phyloP scores from a whole-genome alignment of 805 yeast species.

The Ogataea haglerorum region DNA sequence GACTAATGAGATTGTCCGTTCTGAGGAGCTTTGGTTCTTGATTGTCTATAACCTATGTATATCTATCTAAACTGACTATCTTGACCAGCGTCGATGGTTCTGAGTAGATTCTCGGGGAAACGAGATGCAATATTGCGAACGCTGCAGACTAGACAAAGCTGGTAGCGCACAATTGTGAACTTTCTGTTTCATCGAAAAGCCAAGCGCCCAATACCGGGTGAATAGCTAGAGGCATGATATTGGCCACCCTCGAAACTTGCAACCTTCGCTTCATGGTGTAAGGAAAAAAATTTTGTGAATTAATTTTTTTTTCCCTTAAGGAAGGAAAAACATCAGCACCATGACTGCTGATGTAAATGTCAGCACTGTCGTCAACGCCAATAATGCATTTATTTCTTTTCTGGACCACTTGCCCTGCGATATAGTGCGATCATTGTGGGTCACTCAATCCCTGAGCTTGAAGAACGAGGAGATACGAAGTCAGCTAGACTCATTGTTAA shows the following conservation, averaged over 20 bases:
- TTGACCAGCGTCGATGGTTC: constrained; percentile 10
- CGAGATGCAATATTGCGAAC: too few relatives aligned
- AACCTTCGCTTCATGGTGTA: too few relatives aligned
- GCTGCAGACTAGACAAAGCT: too few relatives aligned
- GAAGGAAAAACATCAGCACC: not conserved
- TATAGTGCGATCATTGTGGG: constrained; percentile 35
- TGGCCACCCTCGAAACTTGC: too few relatives aligned
- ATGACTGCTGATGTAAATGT: constrained; percentile 14
- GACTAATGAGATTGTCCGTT: constrained; percentile 12
- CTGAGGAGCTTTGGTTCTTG: constrained; percentile 8
- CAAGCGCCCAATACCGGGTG: too few relatives aligned
- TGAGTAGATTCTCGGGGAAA: too few relatives aligned
- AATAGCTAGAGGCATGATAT: too few relatives aligned
- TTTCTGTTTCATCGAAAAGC: too few relatives aligned
- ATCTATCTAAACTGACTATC: constrained; percentile 11
- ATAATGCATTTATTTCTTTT: constrained; percentile 35
- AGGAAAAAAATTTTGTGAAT: too few relatives aligned
- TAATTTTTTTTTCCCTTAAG: too few relatives aligned
- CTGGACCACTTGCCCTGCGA: constrained; percentile 40
- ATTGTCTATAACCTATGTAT: constrained; percentile 9
- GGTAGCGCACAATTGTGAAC: too few relatives aligned
- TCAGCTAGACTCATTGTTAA: constrained; percentile 5
- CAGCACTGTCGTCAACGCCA: constrained; percentile 29
- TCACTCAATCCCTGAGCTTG: constrained; percentile 32
- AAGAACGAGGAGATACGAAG: constrained; percentile 19